phyloP scores from a whole-genome alignment of 805 yeast genomes.

The Naumovozyma baii region DNA sequence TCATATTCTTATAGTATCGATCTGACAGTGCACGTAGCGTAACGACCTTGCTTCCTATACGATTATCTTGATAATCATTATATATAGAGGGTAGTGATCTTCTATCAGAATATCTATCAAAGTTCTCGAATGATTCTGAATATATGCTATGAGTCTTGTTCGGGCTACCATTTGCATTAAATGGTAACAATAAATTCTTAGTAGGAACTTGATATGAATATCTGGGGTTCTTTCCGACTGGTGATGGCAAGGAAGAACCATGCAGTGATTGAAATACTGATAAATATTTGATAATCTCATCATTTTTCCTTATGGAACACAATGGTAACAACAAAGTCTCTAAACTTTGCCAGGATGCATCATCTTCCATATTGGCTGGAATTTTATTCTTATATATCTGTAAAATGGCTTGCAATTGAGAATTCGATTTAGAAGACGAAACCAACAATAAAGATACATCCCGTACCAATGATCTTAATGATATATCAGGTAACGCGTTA shows the following conservation, averaged over 20 bases:
- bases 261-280: constrained; percentile 12
- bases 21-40: constrained; percentile 8
- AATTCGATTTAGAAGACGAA: constrained; percentile 11
- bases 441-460: constrained; percentile 13
- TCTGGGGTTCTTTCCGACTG: constrained; percentile 1
- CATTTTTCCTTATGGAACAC: constrained; percentile 9
- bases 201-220: not conserved
- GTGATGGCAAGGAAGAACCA: constrained; percentile 8
- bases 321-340: constrained; percentile 12
- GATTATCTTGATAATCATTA: constrained; percentile 1
- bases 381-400: constrained; percentile 11
- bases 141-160: constrained; percentile 18
- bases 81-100: constrained; percentile 29
- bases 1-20: constrained; percentile 29
- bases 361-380: constrained; percentile 10
- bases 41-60: constrained; percentile 3
- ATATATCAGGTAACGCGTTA: constrained; percentile 12
- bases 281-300: constrained; percentile 17
- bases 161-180: constrained; percentile 9
- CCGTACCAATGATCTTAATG: constrained; percentile 9
- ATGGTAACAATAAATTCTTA: not conserved
- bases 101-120: constrained; percentile 32
- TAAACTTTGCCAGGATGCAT: constrained; percentile 17
- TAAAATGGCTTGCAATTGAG: constrained; percentile 16
- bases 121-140: constrained; percentile 34